A percentile compares a stretch with the other conserved stretches of the same genome.
Evolutionary conservation across 139 green algal genomes (phyloP).

Genomic region (Diplosphaera chodatii): DNA sequence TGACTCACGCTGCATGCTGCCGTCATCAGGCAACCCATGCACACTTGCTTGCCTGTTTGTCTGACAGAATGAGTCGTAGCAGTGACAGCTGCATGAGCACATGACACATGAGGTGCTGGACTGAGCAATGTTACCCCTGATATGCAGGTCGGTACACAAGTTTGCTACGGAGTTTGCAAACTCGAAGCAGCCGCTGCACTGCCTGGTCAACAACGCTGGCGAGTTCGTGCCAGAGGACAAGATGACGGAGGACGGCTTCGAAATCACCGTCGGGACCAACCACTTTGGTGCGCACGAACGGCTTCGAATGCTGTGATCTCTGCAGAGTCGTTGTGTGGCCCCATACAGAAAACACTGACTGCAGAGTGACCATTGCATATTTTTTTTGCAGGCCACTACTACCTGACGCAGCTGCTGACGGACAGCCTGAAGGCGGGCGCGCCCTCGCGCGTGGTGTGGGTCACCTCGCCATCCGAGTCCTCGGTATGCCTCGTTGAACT

Average conservation of each 20-base stretch:
- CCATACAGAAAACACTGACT: too few species aligned
- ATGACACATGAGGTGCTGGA: too few species aligned
- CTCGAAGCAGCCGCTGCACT: slow-evolving; percentile 8
- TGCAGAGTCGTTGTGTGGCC: too few species aligned
- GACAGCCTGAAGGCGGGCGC: slow-evolving; percentile 5
- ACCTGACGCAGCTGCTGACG: slow-evolving; percentile 19
- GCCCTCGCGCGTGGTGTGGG: slow-evolving; percentile 14
- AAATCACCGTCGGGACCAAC: slow-evolving; percentile 17
- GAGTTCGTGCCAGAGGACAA: slow-evolving; percentile 8
- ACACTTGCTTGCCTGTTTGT: too few species aligned
- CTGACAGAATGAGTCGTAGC: too few species aligned
- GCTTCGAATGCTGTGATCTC: too few species aligned
- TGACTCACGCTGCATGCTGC: not conserved
- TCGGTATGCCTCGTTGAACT: too few species aligned
- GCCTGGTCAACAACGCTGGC: slow-evolving; percentile 44
- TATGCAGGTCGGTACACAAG: slow-evolving; percentile 8
- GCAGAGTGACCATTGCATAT: too few species aligned
- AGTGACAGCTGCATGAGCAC: too few species aligned
- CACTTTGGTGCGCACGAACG: slow-evolving; percentile 2
- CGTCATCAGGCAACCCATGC: not conserved
- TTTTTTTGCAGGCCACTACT: not conserved
- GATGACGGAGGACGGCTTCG: slow-evolving; percentile 14
- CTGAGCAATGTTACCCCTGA: not conserved
- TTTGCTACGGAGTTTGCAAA: slow-evolving; percentile 27
- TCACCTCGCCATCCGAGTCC: not conserved